phyloP scores from a whole-genome alignment of 2,329 filamentous ascomycete genomes.

The Trichophyton benhamiae region DNA sequence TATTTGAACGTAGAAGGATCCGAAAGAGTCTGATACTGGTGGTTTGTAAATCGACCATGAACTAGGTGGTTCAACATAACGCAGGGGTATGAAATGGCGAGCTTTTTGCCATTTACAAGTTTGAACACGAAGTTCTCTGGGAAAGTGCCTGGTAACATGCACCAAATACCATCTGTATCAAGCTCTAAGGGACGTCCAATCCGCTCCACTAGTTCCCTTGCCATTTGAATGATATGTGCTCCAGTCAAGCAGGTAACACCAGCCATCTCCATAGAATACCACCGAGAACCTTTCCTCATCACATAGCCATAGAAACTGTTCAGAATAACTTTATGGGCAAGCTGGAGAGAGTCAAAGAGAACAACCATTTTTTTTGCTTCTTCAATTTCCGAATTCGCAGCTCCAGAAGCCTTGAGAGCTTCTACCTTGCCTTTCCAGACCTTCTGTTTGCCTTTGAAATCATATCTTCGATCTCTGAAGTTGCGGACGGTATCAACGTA shows the following conservation, averaged over 20 bases:
- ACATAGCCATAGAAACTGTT: conserved; percentile 99
- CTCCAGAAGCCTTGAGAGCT: conserved; percentile 68
- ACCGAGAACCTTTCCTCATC: conserved; percentile 96
- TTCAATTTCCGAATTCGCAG: conserved; percentile 63
- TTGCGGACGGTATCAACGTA: conserved; percentile 93
- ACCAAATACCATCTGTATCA: conserved; percentile 99
- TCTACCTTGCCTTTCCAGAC: conserved; percentile 98
- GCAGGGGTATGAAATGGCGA: conserved; percentile 93
- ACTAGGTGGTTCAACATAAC: conserved; percentile 98
- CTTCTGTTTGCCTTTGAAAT: conserved; percentile 97
- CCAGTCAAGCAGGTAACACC: conserved; percentile 95
- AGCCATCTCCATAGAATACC: conserved; percentile 99
- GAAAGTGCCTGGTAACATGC: conserved; percentile 91
- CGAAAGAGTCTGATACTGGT: conserved; percentile 85
- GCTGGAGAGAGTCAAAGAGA: conserved; percentile 84
- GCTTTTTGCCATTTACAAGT: conserved; percentile 87
- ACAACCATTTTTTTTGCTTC: conserved; percentile 98
- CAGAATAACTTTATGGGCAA: conserved; percentile 96
- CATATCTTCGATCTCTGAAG: conserved; percentile 92
- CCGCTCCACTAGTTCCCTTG: conserved; percentile 80
- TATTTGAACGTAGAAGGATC: conserved; percentile 76
- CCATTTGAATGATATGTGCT: conserved; percentile 93
- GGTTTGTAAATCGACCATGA: conserved; percentile 87
- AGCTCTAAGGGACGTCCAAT: conserved; percentile 86
- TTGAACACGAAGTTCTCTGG: conserved; percentile 94